Percentiles rank a stretch among this genome's conserved stretches.
phyloP scores from a whole-genome alignment of 2,329 filamentous ascomycete species.

The Fusarium humuli region DNA sequence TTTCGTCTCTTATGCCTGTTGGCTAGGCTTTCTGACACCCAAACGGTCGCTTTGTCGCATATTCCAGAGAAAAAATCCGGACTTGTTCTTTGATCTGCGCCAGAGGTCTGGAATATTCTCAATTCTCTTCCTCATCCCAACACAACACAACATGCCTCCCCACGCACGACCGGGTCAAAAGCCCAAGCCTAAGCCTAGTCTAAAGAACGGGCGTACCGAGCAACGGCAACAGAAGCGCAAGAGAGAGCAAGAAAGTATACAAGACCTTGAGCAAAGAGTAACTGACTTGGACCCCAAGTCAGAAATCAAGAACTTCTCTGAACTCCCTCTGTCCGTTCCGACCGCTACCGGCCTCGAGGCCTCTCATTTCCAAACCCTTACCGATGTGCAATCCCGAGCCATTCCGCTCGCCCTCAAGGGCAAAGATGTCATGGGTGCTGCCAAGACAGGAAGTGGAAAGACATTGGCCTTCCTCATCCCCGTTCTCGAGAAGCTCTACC shows the following conservation, averaged over 20 bases:
- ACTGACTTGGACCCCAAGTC: conserved; percentile 66
- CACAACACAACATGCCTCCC: conserved; percentile 39
- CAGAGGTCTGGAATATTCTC: conserved; percentile 7
- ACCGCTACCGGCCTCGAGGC: conserved; percentile 83
- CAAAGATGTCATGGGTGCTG: conserved; percentile 89
- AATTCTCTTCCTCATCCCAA: conserved; percentile 6
- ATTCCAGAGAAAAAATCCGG: conserved; percentile 45
- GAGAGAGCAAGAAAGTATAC: conserved; percentile 53
- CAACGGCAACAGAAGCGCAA: conserved; percentile 54
- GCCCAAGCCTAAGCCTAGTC: conserved; percentile 43
- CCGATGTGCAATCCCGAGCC: conserved; percentile 91
- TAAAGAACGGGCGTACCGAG: conserved; percentile 50
- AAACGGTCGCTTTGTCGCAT: background rate
- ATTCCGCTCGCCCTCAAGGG: conserved; percentile 89
- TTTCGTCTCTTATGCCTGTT: background rate
- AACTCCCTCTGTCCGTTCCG: conserved; percentile 86
- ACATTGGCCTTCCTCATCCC: conserved; percentile 93
- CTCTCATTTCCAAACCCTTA: conserved; percentile 89
- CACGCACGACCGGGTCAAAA: conserved; percentile 42
- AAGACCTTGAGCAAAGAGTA: conserved; percentile 51
- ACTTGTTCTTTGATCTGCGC: conserved; percentile 21
- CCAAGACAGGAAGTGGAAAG: conserved; percentile 96
- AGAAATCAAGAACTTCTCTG: conserved; percentile 76
- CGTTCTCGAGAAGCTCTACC: conserved; percentile 91
- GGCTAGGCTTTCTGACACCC: background rate